These are phyloP conservation scores for Aureobasidium leucospermi DNA, from an alignment of 2,329 filamentous ascomycete species.

Conservation along the genomic window DNA sequence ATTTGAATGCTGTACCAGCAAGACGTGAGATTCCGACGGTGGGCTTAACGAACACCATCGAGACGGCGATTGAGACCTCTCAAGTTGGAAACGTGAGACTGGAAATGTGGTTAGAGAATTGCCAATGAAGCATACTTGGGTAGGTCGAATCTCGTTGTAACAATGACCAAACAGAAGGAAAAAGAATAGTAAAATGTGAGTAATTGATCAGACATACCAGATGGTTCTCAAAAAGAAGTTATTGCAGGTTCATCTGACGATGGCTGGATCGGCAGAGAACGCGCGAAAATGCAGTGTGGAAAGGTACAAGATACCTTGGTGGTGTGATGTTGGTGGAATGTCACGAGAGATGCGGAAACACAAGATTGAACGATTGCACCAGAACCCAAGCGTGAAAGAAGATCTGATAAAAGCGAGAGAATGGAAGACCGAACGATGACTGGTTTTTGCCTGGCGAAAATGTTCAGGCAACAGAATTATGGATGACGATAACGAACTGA, in stretches of 20 bases:
- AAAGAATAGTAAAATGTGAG: background rate
- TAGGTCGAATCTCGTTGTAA: background rate
- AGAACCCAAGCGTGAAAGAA: slow-evolving; percentile 6
- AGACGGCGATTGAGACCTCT: slow-evolving; percentile 61
- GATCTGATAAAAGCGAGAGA: slow-evolving; percentile 14
- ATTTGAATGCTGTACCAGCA: slow-evolving; percentile 58
- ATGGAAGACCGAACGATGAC: slow-evolving; percentile 1
- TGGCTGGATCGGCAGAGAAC: slow-evolving; percentile 78
- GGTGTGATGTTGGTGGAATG: background rate
- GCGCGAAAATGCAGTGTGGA: slow-evolving; percentile 45
- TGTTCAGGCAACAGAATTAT: slow-evolving; percentile 13
- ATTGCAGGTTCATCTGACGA: slow-evolving; percentile 98
- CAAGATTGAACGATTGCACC: background rate
- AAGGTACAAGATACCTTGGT: slow-evolving; percentile 13
- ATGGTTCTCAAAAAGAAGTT: background rate
- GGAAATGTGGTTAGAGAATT: background rate
- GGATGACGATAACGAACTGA: slow-evolving; percentile 5
- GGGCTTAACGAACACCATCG: slow-evolving; percentile 74
- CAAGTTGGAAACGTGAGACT: slow-evolving; percentile 37
- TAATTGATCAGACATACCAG: slow-evolving; percentile 1
- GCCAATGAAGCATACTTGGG: background rate
- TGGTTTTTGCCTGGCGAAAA: slow-evolving; percentile 13
- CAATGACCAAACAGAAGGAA: background rate
- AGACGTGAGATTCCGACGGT: slow-evolving; percentile 87
- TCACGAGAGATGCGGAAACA: background rate